A percentile compares a stretch with the other conserved stretches of the same genome.
Conservation (phyloP, 768 basidiomycete genomes). For the Fibroporia radiculosa region DNA sequence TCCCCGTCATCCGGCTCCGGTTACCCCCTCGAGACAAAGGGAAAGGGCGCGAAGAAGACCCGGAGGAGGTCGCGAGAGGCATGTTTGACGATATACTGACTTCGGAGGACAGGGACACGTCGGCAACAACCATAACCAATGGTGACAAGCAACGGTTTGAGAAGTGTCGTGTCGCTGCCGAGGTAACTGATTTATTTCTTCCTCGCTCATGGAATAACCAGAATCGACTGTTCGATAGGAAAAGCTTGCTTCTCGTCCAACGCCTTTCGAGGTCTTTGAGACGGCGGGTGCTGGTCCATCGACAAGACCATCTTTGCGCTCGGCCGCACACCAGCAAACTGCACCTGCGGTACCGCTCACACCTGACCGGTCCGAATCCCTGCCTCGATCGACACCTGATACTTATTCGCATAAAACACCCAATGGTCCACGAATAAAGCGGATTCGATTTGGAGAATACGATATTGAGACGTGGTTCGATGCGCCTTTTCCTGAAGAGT, state of each 20-base stretch:
- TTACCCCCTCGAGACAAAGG: constrained; percentile 58
- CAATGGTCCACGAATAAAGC: constrained; percentile 62
- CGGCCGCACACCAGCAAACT: constrained; percentile 35
- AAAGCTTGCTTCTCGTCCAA: constrained; percentile 31
- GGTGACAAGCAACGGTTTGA: constrained; percentile 69
- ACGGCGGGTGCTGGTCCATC: constrained; percentile 46
- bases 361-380: constrained; percentile 31
- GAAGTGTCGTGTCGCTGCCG: constrained; percentile 58
- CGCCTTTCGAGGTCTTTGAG: constrained; percentile 27
- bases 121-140: constrained; percentile 53
- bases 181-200: constrained; percentile 42
- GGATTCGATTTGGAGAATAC: constrained; percentile 82
- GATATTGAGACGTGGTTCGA: constrained; percentile 99
- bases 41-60: constrained; percentile 49
- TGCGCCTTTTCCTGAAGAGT: constrained; percentile 98
- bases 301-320: constrained; percentile 58
- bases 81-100: constrained; percentile 82
- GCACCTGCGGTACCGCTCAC: constrained; percentile 24
- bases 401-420: constrained; percentile 37
- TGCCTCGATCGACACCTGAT: constrained; percentile 33
- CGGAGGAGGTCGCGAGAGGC: constrained; percentile 48
- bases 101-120: constrained; percentile 61
- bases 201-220: not conserved
- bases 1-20: constrained; percentile 42
- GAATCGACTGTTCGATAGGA: constrained; percentile 9